A percentile compares a stretch with the other conserved stretches of the same genome.
Evolutionary conservation across 805 yeast species (phyloP).

Genomic region (Saturnispora sanitii): DNA sequence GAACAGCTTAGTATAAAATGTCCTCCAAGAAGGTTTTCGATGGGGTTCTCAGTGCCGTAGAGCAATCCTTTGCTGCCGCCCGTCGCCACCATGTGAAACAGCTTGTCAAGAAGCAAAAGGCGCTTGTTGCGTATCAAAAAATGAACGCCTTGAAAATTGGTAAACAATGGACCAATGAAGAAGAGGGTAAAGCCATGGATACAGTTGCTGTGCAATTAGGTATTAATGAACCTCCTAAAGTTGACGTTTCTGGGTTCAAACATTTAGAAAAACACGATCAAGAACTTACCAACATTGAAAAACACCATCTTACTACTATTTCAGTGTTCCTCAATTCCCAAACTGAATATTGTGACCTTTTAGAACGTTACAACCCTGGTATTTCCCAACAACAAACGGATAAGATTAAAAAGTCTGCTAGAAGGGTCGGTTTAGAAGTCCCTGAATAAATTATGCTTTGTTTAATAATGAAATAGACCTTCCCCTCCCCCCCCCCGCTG

Average conservation of each 20-base stretch:
- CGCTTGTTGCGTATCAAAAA: slow-evolving; percentile 40
- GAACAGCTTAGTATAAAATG: not conserved
- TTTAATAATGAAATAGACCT: too few species aligned
- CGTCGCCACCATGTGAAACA: slow-evolving; percentile 31
- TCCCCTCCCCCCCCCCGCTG: too few species aligned
- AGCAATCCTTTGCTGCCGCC: slow-evolving; percentile 28
- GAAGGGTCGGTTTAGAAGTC: slow-evolving; percentile 74
- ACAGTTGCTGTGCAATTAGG: slow-evolving; percentile 24
- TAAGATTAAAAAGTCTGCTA: slow-evolving; percentile 69
- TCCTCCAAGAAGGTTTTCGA: slow-evolving; percentile 9
- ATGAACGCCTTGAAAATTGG: slow-evolving; percentile 34
- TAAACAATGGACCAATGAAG: slow-evolving; percentile 24
- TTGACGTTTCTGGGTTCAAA: slow-evolving; percentile 20
- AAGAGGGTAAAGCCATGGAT: slow-evolving; percentile 27
- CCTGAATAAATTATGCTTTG: slow-evolving; percentile 30
- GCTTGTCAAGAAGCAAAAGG: slow-evolving; percentile 34
- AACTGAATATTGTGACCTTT: slow-evolving; percentile 62
- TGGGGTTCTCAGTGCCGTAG: slow-evolving; percentile 27
- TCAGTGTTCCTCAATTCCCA: slow-evolving; percentile 59
- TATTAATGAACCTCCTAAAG: slow-evolving; percentile 21
- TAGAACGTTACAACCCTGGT: slow-evolving; percentile 85
- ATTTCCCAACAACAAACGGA: slow-evolving; percentile 68
- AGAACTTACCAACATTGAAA: slow-evolving; percentile 16
- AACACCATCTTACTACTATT: slow-evolving; percentile 46
- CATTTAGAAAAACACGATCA: slow-evolving; percentile 20